Base-by-base conservation (phyloP, 2,329 filamentous ascomycete species). In the Cytospora piceicola region DNA sequence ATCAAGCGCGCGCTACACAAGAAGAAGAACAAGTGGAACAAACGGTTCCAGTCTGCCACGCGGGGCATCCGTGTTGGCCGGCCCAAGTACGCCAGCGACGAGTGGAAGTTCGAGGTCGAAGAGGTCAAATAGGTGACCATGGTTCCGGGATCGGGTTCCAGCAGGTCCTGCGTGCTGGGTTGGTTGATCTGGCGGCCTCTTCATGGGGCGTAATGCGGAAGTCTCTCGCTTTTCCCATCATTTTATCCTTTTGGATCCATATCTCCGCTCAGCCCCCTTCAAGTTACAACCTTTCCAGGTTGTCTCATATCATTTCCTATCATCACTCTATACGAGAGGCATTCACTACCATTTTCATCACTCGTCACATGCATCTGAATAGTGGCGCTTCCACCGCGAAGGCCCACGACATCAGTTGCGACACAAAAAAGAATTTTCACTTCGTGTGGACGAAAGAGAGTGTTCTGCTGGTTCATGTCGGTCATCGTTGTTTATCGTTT, bases 1-100 rank as follows among this genome's bases (percentile, higher is more conserved):
- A 79, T 77, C 9, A 73, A 77, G 70, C 73, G 79, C 36, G 76
- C 77, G 2, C 70, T 77, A 42, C 69, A 68, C 70, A 87, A 87
- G 76, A 86, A 70, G 70, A 71, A 69, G 69, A 69, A 52, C 71
- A 74, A 65, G 58, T 72, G 70, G 72, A 70, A 67, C 51, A 64
- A 64, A 46, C 63, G 64, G 3, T 58, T 66, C 39, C 63, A 64
- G 46, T 46, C 57, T 32, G 61, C 64, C 42, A 36, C 46, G 22
- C 42, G 56, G n/a, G 36, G 57, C 4, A n/a, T 61, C 29, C 59
- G 42, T 27, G 12, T 61, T 27, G 58, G 61, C 9, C 32, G 61
- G 8, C 65, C 61, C 15, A 67, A 64, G 58, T 67, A 67, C 34
- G 65, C 65, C 52, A 67, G 65, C 36, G 65, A 67, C 27, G 61